Conservation (phyloP, 163 green algal species). For the Scenedesmus sp. region DNA sequence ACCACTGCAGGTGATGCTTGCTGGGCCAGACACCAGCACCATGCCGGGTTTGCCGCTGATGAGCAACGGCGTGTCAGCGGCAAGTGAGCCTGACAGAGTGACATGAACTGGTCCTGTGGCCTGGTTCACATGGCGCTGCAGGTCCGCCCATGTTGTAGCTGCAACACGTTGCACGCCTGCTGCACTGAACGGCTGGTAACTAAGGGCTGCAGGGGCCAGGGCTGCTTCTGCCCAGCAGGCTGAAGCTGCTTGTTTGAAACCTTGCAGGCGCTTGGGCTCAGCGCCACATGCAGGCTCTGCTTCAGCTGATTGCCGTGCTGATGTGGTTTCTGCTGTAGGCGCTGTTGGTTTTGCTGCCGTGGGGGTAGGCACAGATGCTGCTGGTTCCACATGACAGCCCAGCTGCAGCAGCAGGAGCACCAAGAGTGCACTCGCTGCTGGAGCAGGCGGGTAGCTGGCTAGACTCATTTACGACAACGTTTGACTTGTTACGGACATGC, state of each 20-base stretch:
- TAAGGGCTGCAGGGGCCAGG: background rate
- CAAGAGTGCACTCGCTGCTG: background rate
- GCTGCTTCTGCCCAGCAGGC: background rate
- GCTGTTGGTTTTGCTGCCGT: background rate
- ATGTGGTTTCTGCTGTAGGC: background rate
- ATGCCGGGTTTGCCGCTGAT: background rate
- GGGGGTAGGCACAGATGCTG: background rate
- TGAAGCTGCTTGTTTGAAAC: background rate
- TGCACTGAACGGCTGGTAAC: background rate
- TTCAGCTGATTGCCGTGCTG: background rate
- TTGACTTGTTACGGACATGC: background rate
- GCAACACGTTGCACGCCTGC: background rate
- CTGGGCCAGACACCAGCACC: background rate
- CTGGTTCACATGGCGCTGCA: background rate
- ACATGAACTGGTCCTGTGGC: background rate
- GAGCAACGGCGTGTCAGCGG: background rate
- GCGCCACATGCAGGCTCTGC: background rate
- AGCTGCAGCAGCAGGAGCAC: background rate
- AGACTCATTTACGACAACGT: background rate
- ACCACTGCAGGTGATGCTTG: background rate
- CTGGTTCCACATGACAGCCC: background rate
- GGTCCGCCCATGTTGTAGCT: background rate
- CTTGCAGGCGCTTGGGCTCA: background rate
- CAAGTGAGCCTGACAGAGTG: background rate
- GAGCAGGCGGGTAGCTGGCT: background rate